Base-by-base conservation (phyloP, 805 yeast species). In the Metschnikowia matae region DNA sequence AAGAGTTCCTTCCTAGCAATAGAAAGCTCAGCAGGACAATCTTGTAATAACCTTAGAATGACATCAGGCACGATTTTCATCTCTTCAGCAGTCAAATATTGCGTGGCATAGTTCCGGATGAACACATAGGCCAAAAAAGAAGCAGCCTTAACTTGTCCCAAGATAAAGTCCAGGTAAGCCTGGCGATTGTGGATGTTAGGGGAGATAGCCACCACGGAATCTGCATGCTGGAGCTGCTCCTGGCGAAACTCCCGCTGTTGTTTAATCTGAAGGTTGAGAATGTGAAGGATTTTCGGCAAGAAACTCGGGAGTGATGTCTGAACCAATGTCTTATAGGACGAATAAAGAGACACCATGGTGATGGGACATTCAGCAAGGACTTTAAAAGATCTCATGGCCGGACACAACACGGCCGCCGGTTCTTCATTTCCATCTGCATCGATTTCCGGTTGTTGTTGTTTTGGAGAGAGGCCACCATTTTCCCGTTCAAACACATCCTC, bases 291-390 rank as follows among this genome's bases (percentile, higher is more conserved):
- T 49, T 84, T 82, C 0, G 98, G 97, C 45, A 91, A 79, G 55
- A 92, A 88, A 17, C 70, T 73, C 1, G 91, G 88, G 32, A 94
- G 74, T 3, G 92, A 82, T 0, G 86, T 71, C 43, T 81, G 80
- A 1, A 87, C 87, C 47, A 89, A 69, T 34, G 81, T 82, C 63
- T 90, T 89, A 70, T 91, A 90, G 0, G 96, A 83, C 1, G 96
- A 87, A 60, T 89, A 89, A 47, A 95, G 73, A 6, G 96, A 83
- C 3, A 94, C 99, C 84, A 94, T 87, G 3, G 96, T 90, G 37
- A 94, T 92, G 8, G 99, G 99, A 64, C 98, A 91, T 66, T 94
- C 99, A 0, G 96, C 88, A 52, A 94, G 77, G 13, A 92, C 89
- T 64, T 90, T 91, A 76, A 94, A 92, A 1, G 97, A 90, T 56